Conservation (phyloP, 2,329 filamentous ascomycete genomes). For the Triangularia verruculosa region DNA sequence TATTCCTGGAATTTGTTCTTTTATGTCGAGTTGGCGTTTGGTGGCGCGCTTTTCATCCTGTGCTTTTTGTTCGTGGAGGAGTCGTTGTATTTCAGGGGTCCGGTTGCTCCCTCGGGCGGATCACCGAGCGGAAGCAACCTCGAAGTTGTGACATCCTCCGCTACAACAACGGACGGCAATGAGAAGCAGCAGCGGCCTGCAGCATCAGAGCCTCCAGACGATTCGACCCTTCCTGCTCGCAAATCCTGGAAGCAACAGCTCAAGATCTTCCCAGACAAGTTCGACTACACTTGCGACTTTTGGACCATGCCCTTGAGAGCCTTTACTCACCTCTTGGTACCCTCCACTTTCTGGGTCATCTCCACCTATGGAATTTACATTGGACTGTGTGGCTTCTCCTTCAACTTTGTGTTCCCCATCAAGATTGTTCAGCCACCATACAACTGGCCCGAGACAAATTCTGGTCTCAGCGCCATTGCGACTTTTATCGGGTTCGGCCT, state of each 20-base stretch:
- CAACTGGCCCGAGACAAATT: slow-evolving; percentile 44
- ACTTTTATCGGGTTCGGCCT: slow-evolving; percentile 36
- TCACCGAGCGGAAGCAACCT: slow-evolving; percentile 6
- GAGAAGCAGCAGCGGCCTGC: slow-evolving; percentile 15
- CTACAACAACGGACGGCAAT: neutral
- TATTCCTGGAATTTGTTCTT: slow-evolving; percentile 61
- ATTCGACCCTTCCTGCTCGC: slow-evolving; percentile 34
- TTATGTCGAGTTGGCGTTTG: slow-evolving; percentile 57
- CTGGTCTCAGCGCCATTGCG: slow-evolving; percentile 45
- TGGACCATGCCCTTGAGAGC: slow-evolving; percentile 45
- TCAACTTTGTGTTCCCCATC: slow-evolving; percentile 49
- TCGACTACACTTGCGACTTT: slow-evolving; percentile 38
- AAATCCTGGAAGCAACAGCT: slow-evolving; percentile 43
- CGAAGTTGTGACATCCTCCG: slow-evolving; percentile 1
- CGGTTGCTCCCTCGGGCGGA: neutral
- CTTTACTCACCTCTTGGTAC: slow-evolving; percentile 47
- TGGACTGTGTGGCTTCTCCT: slow-evolving; percentile 47
- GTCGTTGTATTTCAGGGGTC: slow-evolving; percentile 31
- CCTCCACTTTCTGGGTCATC: slow-evolving; percentile 49
- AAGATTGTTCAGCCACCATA: slow-evolving; percentile 45
- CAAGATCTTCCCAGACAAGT: slow-evolving; percentile 42
- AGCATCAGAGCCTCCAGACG: neutral
- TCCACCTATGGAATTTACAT: slow-evolving; percentile 48
- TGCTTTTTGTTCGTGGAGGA: slow-evolving; percentile 37
- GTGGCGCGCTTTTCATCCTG: slow-evolving; percentile 29